A percentile compares a stretch with the other conserved stretches of the same genome.
Conservation (phyloP, 2,329 filamentous ascomycete genomes). For the Phaeoacremonium minimum region DNA sequence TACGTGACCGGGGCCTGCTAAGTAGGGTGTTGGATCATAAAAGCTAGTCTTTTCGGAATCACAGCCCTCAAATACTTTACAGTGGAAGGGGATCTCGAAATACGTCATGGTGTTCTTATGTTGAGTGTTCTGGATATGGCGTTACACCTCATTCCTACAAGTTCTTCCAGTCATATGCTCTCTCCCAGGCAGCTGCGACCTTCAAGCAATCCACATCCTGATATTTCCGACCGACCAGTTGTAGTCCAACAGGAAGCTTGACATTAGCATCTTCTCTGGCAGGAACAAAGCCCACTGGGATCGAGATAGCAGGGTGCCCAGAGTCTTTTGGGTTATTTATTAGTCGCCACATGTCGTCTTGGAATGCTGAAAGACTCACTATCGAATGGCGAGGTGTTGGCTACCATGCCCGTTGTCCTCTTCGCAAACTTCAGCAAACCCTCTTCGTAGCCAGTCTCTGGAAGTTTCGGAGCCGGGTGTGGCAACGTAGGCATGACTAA, state of each 20-base stretch:
- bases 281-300: conserved; percentile 7
- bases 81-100: too few relatives aligned
- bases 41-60: too few relatives aligned
- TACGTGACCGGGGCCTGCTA: too few relatives aligned
- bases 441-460: not conserved
- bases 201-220: conserved; percentile 4
- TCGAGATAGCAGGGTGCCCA: conserved; percentile 6
- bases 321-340: conserved; percentile 1
- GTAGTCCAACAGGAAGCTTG: conserved; percentile 5
- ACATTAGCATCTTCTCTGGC: conserved; percentile 3
- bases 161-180: conserved; percentile 11
- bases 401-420: not conserved
- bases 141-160: too few relatives aligned
- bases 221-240: conserved; percentile 7
- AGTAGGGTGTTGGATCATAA: too few relatives aligned
- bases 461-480: conserved; percentile 19
- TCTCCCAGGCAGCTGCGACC: conserved; percentile 9
- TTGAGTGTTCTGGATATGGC: too few relatives aligned
- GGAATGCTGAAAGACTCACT: not conserved
- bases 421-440: conserved; percentile 1
- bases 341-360: not conserved
- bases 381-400: conserved; percentile 7
- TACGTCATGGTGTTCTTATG: too few relatives aligned
- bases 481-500: conserved; percentile 43
- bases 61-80: too few relatives aligned